Conservation (phyloP, 805 yeast species). For the Komagataella kurtzmanii region DNA sequence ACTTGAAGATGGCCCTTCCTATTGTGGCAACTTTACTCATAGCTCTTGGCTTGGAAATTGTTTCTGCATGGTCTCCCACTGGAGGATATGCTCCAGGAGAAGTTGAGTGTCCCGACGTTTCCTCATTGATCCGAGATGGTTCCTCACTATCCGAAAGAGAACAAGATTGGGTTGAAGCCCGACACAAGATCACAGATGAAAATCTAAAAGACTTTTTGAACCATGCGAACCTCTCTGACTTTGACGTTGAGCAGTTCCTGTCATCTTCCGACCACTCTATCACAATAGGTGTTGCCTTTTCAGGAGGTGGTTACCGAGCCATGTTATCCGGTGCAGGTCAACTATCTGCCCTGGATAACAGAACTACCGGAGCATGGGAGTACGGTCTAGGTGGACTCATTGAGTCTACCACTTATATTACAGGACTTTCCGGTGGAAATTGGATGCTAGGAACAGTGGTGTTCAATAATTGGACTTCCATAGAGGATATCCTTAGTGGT, state of each 20-base stretch:
- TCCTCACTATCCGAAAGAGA: constrained; percentile 31
- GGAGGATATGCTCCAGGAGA: constrained; percentile 49
- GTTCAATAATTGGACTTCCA: constrained; percentile 59
- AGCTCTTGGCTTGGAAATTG: background rate
- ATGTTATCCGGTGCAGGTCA: constrained; percentile 81
- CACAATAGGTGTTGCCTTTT: constrained; percentile 46
- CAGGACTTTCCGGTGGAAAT: constrained; percentile 77
- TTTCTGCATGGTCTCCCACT: constrained; percentile 36
- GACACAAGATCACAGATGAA: constrained; percentile 31
- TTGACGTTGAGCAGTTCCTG: constrained; percentile 29
- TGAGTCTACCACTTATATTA: constrained; percentile 54
- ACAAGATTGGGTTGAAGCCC: constrained; percentile 33
- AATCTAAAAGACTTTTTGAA: constrained; percentile 31
- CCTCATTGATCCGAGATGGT: constrained; percentile 31
- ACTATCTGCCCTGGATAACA: constrained; percentile 63
- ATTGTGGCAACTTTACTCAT: background rate
- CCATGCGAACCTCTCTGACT: constrained; percentile 31
- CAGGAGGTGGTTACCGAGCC: constrained; percentile 90
- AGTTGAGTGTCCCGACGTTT: constrained; percentile 33
- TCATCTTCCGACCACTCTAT: constrained; percentile 24
- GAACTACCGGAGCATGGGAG: constrained; percentile 40
- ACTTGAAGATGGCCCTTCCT: background rate
- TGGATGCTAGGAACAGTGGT: constrained; percentile 67
- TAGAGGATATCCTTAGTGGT: constrained; percentile 39
- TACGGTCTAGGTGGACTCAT: constrained; percentile 61